phyloP scores from a whole-genome alignment of 1,284 basidiomycete genomes.

The Irpex sp. region DNA sequence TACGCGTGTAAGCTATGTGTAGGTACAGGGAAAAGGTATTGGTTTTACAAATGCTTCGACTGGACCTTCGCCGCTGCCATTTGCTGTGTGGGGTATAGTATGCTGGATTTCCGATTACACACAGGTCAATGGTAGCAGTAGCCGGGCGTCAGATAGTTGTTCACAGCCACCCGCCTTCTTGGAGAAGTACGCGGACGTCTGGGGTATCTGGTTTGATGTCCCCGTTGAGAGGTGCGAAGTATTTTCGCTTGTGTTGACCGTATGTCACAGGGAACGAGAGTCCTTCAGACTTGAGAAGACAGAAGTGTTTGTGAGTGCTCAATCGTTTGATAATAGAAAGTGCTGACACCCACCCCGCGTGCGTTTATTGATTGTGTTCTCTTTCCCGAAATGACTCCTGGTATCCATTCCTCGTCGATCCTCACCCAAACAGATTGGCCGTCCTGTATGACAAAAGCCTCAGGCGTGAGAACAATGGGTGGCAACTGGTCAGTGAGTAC shows the following conservation, averaged over 20 bases:
- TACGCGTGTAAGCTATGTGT: not conserved
- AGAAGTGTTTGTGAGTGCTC: not conserved
- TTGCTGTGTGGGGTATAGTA: not conserved
- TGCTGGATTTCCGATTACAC: not conserved
- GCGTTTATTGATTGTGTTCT: constrained; percentile 13
- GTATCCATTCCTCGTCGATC: constrained; percentile 14
- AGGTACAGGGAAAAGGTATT: not conserved
- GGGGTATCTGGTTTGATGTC: constrained; percentile 55
- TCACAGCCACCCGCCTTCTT: constrained; percentile 38
- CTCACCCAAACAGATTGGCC: constrained; percentile 17
- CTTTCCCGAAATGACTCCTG: constrained; percentile 13
- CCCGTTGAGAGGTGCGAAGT: constrained; percentile 56
- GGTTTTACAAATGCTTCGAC: not conserved
- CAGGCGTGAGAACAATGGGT: too few species aligned
- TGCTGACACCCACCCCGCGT: constrained; percentile 11
- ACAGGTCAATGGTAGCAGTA: not conserved
- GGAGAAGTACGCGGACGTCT: constrained; percentile 37
- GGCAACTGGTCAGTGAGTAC: too few species aligned
- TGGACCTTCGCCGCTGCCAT: not conserved
- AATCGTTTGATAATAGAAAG: not conserved
- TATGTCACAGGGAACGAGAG: constrained; percentile 49
- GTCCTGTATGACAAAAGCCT: constrained; percentile 8
- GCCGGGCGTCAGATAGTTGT: not conserved
- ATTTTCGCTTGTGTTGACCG: constrained; percentile 39
- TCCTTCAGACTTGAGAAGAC: constrained; percentile 34